These are phyloP conservation scores for Mucor sp. DNA, from an alignment of 371 early-diverging fungal species.

Conservation along the genomic window DNA sequence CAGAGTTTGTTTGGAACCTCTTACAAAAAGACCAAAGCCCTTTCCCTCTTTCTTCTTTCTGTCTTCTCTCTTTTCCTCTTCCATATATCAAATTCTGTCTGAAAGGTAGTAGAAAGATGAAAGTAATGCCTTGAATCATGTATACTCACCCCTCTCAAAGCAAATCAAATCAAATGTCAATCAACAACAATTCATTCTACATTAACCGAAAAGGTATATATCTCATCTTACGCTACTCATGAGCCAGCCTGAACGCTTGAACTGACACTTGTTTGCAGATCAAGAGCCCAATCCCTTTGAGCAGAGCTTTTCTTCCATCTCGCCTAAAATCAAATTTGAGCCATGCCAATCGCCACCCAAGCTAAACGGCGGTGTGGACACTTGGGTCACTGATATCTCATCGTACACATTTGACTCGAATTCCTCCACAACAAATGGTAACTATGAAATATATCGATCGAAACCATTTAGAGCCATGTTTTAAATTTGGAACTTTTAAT, in stretches of 20 bases:
- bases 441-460: not conserved
- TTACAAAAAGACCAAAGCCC: not conserved
- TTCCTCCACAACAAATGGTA: conserved; percentile 6
- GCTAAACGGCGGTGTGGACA: not conserved
- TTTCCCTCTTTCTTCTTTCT: not conserved
- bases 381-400: conserved; percentile 12
- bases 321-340: not conserved
- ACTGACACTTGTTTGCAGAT: conserved; percentile 35
- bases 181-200: not conserved
- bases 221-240: no score
- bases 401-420: conserved; percentile 10
- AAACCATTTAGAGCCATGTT: not conserved
- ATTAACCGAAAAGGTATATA: not conserved
- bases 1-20: not conserved
- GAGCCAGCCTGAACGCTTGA: no score
- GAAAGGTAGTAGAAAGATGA: not conserved
- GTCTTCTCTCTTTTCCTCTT: not conserved
- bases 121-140: not conserved
- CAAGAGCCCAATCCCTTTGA: conserved; percentile 89
- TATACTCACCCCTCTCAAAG: not conserved
- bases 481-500: not conserved
- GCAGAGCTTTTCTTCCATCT: conserved; percentile 68
- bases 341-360: not conserved
- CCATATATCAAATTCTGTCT: not conserved
- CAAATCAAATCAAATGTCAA: not conserved